These are phyloP conservation scores for Sugiyamaella smithiae DNA, from an alignment of 805 yeast species.

Conservation along the genomic window DNA sequence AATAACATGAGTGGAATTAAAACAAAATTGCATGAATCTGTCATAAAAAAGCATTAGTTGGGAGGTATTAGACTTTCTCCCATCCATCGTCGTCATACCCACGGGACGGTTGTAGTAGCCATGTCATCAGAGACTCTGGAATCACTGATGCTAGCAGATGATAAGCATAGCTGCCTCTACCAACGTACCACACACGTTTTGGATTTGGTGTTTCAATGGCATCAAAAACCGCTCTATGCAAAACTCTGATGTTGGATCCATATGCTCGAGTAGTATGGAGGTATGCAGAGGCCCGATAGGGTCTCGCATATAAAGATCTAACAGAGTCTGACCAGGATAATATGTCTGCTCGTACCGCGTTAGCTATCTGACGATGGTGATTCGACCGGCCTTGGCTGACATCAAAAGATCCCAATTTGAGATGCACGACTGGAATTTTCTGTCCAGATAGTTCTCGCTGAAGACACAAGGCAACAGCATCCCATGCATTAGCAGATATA, in stretches of 20 bases:
- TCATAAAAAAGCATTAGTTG: background rate
- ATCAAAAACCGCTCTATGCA: slow-evolving; percentile 34
- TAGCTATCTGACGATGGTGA: slow-evolving; percentile 32
- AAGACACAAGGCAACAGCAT: slow-evolving; percentile 38
- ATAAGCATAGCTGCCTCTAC: slow-evolving; percentile 34
- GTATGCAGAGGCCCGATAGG: slow-evolving; percentile 33
- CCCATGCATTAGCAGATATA: slow-evolving; percentile 47
- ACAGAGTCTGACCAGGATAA: slow-evolving; percentile 41
- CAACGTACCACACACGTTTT: slow-evolving; percentile 33
- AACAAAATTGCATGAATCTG: background rate
- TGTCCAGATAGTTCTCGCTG: slow-evolving; percentile 46
- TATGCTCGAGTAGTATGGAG: slow-evolving; percentile 30
- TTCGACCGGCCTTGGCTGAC: slow-evolving; percentile 33
- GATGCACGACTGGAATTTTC: slow-evolving; percentile 41
- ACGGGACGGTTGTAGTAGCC: slow-evolving; percentile 35
- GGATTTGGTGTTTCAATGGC: slow-evolving; percentile 29
- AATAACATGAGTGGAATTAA: background rate
- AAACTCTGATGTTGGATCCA: slow-evolving; percentile 31
- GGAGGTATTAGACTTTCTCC: slow-evolving; percentile 15
- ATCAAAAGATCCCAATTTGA: slow-evolving; percentile 48
- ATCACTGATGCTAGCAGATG: slow-evolving; percentile 26
- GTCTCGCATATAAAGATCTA: slow-evolving; percentile 36
- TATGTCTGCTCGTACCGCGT: slow-evolving; percentile 38
- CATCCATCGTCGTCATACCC: slow-evolving; percentile 20
- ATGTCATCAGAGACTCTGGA: slow-evolving; percentile 36